Conservation (phyloP, 2,329 filamentous ascomycete species). For the Penicillium thymicola region DNA sequence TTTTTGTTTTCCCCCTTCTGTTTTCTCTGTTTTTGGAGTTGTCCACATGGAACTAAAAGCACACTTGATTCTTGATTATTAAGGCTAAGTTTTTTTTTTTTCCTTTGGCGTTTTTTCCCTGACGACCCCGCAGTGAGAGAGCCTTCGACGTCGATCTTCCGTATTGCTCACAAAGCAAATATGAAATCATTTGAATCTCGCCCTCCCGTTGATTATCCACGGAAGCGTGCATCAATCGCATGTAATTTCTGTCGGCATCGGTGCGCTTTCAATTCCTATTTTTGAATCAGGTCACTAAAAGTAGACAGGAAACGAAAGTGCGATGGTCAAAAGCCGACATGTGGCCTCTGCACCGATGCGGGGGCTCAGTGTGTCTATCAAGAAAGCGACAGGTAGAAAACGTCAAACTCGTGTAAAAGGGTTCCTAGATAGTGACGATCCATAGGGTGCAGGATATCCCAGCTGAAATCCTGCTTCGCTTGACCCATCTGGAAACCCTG, state of each 20-base stretch:
- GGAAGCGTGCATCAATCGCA: constrained; percentile 18
- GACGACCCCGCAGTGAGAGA: constrained; percentile 5
- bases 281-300: not conserved
- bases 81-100: not conserved
- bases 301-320: constrained; percentile 17
- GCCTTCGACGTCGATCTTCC: constrained; percentile 1
- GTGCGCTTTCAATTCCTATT: not conserved
- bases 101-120: not conserved
- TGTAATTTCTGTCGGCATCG: constrained; percentile 20
- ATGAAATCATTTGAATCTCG: constrained; percentile 8
- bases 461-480: constrained; percentile 14
- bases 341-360: constrained; percentile 15
- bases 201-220: constrained; percentile 12
- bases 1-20: not conserved
- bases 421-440: constrained; percentile 3
- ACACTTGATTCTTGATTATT: constrained; percentile 8
- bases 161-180: constrained; percentile 1
- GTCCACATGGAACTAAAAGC: not conserved
- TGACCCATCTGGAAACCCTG: constrained; percentile 15
- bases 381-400: constrained; percentile 17
- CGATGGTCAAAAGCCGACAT: constrained; percentile 17
- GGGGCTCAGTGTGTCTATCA: constrained; percentile 20
- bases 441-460: constrained; percentile 11
- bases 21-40: not conserved
- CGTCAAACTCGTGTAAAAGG: not conserved